Evolutionary conservation across 805 yeast genomes (phyloP).

Genomic region (Barnettozyma salicaria): DNA sequence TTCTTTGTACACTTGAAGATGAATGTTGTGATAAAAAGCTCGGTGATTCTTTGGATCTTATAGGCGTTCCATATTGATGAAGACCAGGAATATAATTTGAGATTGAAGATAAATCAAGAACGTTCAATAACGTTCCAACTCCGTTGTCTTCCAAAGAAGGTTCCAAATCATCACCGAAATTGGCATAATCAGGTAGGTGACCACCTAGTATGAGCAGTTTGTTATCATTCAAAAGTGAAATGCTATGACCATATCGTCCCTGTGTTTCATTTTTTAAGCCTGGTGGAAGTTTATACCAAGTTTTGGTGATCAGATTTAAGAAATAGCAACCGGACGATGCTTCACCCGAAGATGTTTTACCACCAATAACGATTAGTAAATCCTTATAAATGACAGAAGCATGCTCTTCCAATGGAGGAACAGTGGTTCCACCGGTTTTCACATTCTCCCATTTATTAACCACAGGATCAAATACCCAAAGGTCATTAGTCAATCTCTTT

Average conservation of each 20-base stretch:
- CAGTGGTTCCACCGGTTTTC: constrained; percentile 59
- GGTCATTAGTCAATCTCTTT: constrained; percentile 60
- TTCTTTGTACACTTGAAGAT: not conserved
- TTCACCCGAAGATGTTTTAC: constrained; percentile 69
- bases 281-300: constrained; percentile 62
- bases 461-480: constrained; percentile 75
- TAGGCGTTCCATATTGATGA: constrained; percentile 32
- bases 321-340: constrained; percentile 62
- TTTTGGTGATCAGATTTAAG: constrained; percentile 64
- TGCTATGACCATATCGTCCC: constrained; percentile 86
- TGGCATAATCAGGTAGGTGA: constrained; percentile 65
- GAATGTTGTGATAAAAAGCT: constrained; percentile 20
- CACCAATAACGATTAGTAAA: constrained; percentile 81
- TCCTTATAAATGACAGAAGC: constrained; percentile 76
- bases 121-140: constrained; percentile 55
- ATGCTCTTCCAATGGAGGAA: constrained; percentile 89
- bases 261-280: constrained; percentile 54
- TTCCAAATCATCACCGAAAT: constrained; percentile 42
- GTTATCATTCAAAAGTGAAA: constrained; percentile 62
- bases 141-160: constrained; percentile 48
- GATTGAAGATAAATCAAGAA: constrained; percentile 46
- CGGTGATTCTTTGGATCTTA: constrained; percentile 15
- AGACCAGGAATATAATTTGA: constrained; percentile 34
- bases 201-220: constrained; percentile 89
- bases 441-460: constrained; percentile 65